Base-by-base conservation (phyloP, 345 rosid species). In the Adansonia digitata region DNA sequence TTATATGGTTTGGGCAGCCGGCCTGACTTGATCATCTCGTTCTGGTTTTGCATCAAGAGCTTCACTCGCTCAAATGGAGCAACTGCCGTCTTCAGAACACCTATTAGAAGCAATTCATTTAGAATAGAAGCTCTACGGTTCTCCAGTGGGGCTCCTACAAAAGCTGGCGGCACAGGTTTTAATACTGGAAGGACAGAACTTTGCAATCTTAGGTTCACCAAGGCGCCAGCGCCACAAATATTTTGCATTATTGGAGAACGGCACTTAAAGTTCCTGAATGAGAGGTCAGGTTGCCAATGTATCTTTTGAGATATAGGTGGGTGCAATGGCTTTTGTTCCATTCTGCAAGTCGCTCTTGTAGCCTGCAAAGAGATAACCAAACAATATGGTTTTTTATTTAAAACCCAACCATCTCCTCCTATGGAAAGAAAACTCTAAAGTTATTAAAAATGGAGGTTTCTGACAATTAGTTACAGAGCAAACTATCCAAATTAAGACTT, bases 31-130 rank as follows among this genome's bases (percentile, higher is more conserved):
- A 88, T 75, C 90, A 90, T 87, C 67, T 79, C 92, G 77, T 90
- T 92, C 85, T 91, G 91, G 79, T 85, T 91, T 84, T 91, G 94
- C 74, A 90, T 88, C 87, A 90, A 73, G 63, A 90, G 92, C 82
- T 91, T 87, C 69, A 90, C 89, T 48, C 97, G 89, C 87, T 88
- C 90, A 1, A 90, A 88, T 0, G 93, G 94, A 12, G 94, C 94
- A 27, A 87, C 89, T 43, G 86, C 87, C 0, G 94, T 84, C 73
- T 81, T 88, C 1, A 56, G 86, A 88, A 3, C 81, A 90, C 62
- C 91, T 88, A 34, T 88, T 87, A 3, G 85, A 89, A 35, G 4
- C 40, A 45, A 69, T 0, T 18, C 5, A 69, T 18, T 0, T 27
- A 18, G 20, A 69, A 3, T 3, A 26, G 0, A 4, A 34, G 5